phyloP scores from a whole-genome alignment of 2,329 filamentous ascomycete genomes.

The Epichloe festucae region DNA sequence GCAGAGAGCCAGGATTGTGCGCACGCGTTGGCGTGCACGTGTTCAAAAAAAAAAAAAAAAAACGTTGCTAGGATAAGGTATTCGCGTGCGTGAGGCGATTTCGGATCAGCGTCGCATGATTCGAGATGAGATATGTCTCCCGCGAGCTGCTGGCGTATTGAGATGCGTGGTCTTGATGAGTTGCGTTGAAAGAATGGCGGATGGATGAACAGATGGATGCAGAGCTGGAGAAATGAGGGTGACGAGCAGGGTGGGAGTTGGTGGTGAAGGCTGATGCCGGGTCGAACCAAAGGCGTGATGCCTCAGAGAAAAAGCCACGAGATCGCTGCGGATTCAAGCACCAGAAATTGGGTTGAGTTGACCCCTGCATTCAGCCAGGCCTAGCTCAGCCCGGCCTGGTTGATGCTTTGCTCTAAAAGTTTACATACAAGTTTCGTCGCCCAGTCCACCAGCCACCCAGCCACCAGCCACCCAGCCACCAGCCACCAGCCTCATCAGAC shows the following conservation, averaged over 20 bases:
- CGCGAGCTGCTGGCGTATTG: neutral
- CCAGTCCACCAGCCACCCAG: neutral
- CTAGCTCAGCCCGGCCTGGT: too few relatives aligned
- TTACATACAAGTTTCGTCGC: neutral
- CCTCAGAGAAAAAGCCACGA: too few relatives aligned
- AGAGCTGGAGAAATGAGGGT: neutral
- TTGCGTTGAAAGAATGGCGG: neutral
- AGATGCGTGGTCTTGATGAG: neutral
- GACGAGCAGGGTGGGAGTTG: neutral
- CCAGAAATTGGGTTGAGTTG: too few relatives aligned
- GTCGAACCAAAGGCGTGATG: constrained; percentile 1
- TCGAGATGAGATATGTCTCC: neutral
- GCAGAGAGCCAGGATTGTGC: neutral
- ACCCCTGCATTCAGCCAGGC: too few relatives aligned
- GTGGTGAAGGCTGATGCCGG: neutral
- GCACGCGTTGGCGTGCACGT: neutral
- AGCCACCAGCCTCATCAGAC: too few relatives aligned
- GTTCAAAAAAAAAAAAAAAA: neutral
- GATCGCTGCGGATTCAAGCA: too few relatives aligned
- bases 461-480: too few relatives aligned
- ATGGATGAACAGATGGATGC: neutral
- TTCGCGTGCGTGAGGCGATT: constrained; percentile 3
- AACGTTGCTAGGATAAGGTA: neutral
- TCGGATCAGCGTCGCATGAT: constrained; percentile 10
- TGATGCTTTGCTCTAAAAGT: too few relatives aligned